Percentiles rank a stretch among this genome's conserved stretches.
Conservation (phyloP, 345 rosid genomes). For the Ailanthus altissimus region DNA sequence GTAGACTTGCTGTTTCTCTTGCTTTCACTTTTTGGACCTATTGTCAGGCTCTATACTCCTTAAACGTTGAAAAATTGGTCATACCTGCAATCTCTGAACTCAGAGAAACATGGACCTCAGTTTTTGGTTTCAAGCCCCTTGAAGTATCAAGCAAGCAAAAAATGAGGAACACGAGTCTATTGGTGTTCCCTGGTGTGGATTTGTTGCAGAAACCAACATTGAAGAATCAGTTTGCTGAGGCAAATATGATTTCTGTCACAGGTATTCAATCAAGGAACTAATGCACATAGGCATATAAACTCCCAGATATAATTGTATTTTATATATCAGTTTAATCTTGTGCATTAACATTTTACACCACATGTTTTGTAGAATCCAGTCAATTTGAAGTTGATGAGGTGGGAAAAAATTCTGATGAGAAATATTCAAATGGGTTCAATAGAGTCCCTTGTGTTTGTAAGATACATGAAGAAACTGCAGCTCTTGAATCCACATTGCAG, state of each 20-base stretch:
- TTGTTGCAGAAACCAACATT: slow-evolving; percentile 72
- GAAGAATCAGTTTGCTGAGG: slow-evolving; percentile 29
- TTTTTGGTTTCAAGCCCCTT: slow-evolving; percentile 74
- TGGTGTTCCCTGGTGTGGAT: slow-evolving; percentile 91
- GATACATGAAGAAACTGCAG: slow-evolving; percentile 29
- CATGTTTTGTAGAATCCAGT: slow-evolving; percentile 29
- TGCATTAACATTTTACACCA: slow-evolving; percentile 3
- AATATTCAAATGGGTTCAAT: slow-evolving; percentile 26
- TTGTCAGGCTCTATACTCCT: slow-evolving; percentile 68
- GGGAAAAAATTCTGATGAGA: slow-evolving; percentile 24
- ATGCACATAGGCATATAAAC: background rate
- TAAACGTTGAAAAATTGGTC: slow-evolving; percentile 74
- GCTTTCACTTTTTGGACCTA: slow-evolving; percentile 1
- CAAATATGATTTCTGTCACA: slow-evolving; percentile 24
- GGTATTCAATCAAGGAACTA: slow-evolving; percentile 38
- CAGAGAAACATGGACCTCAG: slow-evolving; percentile 83
- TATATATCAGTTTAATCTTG: background rate
- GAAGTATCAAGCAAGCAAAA: slow-evolving; percentile 40
- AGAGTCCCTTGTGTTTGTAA: slow-evolving; percentile 19
- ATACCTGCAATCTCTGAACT: slow-evolving; percentile 93
- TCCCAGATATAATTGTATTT: background rate
- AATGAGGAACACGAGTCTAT: slow-evolving; percentile 62
- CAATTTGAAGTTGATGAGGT: slow-evolving; percentile 26
- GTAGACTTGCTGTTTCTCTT: background rate
- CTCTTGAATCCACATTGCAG: slow-evolving; percentile 30